phyloP scores from a whole-genome alignment of 345 rosid species.

The Rhizophora mangle region DNA sequence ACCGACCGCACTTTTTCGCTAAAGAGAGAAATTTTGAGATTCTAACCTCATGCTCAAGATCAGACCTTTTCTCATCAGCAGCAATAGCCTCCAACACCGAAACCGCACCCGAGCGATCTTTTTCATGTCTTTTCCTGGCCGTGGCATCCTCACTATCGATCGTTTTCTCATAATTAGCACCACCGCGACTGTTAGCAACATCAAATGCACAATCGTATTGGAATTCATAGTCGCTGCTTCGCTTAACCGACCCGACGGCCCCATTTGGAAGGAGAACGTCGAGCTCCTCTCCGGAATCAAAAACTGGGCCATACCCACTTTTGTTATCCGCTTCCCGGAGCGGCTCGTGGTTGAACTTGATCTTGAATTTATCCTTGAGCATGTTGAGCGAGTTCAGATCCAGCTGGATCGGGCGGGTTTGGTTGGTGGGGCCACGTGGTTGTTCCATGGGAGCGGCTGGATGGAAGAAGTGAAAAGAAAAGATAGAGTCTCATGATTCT shows the following conservation, averaged over 20 bases:
- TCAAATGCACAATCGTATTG: conserved; percentile 1
- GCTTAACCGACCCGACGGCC: conserved; percentile 22
- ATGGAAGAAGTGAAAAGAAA: not conserved
- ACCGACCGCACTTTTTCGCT: not conserved
- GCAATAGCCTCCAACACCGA: conserved; percentile 39
- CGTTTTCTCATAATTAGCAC: conserved; percentile 7
- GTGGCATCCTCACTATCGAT: conserved; percentile 22
- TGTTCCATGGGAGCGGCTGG: conserved; percentile 12
- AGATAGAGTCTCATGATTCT: conserved; percentile 8
- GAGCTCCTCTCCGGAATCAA: conserved; percentile 59
- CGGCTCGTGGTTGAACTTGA: conserved; percentile 41
- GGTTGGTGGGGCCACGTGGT: not conserved
- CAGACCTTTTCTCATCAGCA: conserved; percentile 65
- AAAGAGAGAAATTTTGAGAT: not conserved
- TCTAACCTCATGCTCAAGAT: conserved; percentile 55
- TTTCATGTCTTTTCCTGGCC: conserved; percentile 24
- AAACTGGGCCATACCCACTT: conserved; percentile 22
- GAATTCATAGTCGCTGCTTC: conserved; percentile 15
- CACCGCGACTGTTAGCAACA: conserved; percentile 9
- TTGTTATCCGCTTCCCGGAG: conserved; percentile 45
- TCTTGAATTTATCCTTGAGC: conserved; percentile 55
- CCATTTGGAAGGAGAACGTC: conserved; percentile 48
- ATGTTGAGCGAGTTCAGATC: conserved; percentile 22
- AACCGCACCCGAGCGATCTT: conserved; percentile 27
- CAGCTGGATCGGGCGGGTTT: conserved; percentile 7